Base-by-base conservation (phyloP, 805 yeast genomes). In the Metschnikowia similis region DNA sequence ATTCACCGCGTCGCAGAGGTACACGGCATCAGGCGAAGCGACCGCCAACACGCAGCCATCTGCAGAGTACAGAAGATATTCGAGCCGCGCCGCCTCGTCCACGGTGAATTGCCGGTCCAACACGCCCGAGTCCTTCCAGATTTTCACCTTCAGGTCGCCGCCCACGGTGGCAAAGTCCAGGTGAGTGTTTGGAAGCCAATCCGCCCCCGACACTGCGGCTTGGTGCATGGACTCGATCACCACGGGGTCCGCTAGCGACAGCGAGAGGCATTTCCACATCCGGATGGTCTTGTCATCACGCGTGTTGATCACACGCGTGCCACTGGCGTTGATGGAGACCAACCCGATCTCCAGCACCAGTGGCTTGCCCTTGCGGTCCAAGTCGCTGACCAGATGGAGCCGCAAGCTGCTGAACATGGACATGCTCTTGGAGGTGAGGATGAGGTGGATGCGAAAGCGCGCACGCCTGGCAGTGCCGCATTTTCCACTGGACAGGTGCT, bases 121-220 rank as follows among this genome's bases (percentile, higher is more conserved):
- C 30, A 48, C 35, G 6, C 59, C 60, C 14, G 36, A 35, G 6
- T 44, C 45, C 26, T 48, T 45, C 60, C 60, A 56, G 27, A 79
- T 52, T 54, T 76, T 75, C 35, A 82, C 64, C 40, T 52, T 56
- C 10, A 69, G 67, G 56, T 80, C 85, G 29, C 70, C 56, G 6
- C 81, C 81, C 34, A 77, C 81, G 6, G 79, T 68, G 3, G 77
- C 82, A 47, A 82, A 67, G 10, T 67, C 56, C 38, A 68, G 67
- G 29, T 80, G 79, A 29, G 69, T 60, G 16, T 59, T 59, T 0
- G 85, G 84, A 42, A 75, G 67, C 84, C 84, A 82, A 2, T 73
- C 56, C 8, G 82, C 51, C 21, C 70, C 53, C 47, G 71, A 75
- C 17, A 76, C 75, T 1, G 71, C 56, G 42, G 63, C 63, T 3